These are phyloP conservation scores for Bidens hawaiensis DNA, from an alignment of 140 eudicot species.

Conservation along the genomic window DNA sequence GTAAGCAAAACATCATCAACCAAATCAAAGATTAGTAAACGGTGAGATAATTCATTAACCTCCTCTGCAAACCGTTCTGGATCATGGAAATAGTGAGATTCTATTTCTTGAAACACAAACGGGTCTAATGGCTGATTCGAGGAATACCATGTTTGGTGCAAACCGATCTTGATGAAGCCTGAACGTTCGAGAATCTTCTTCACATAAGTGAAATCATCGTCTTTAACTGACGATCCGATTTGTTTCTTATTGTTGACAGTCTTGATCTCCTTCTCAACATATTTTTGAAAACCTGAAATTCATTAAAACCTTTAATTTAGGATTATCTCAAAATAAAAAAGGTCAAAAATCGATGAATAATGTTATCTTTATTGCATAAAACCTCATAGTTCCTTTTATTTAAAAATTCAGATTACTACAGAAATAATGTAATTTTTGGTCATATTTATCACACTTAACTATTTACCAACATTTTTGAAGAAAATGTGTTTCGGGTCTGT, in stretches of 20 bases:
- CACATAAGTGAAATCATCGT: slow-evolving; percentile 52
- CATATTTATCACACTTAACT: neutral
- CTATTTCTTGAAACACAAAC: slow-evolving; percentile 52
- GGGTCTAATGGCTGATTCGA: slow-evolving; percentile 54
- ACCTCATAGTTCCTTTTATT: neutral
- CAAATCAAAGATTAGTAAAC: slow-evolving; percentile 57
- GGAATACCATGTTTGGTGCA: slow-evolving; percentile 39
- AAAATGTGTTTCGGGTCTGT: neutral
- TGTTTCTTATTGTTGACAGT: slow-evolving; percentile 9
- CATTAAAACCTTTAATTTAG: neutral
- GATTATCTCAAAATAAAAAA: neutral
- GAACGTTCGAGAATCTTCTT: slow-evolving; percentile 55
- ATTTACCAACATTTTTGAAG: neutral
- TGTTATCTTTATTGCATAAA: neutral
- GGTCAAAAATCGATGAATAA: neutral
- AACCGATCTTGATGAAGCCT: slow-evolving; percentile 42
- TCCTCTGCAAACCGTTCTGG: slow-evolving; percentile 32
- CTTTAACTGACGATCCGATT: slow-evolving; percentile 13
- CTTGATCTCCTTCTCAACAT: slow-evolving; percentile 13
- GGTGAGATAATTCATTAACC: slow-evolving; percentile 35
- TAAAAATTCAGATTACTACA: neutral
- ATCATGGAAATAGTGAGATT: slow-evolving; percentile 53
- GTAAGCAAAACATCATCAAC: slow-evolving; percentile 52
- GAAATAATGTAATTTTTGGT: neutral
- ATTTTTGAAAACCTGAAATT: slow-evolving; percentile 19